A percentile compares a stretch with the other conserved stretches of the same genome.
Conservation (phyloP, 306 rosid species). For the Mimosa bimucronata region DNA sequence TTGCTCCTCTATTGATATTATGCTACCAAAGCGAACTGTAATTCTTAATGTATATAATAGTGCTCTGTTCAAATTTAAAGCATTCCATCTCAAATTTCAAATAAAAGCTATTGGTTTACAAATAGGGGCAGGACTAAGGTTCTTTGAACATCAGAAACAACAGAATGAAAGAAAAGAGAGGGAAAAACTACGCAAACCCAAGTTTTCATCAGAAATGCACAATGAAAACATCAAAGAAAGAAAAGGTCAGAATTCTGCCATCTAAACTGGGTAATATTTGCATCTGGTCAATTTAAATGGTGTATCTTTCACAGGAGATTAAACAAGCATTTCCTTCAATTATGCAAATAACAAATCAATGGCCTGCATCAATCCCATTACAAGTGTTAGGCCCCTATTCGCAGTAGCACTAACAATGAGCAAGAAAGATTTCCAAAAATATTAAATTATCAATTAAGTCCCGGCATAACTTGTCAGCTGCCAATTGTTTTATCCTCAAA, state of each 20-base stretch:
- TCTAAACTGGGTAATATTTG: conserved; percentile 17
- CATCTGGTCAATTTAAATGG: conserved; percentile 5
- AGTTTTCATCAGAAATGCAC: background rate
- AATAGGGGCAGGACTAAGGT: background rate
- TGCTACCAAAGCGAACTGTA: background rate
- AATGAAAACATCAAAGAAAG: background rate
- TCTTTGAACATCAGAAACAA: background rate
- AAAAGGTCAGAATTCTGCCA: background rate
- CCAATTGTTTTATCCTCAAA: background rate
- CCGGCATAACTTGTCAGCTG: too few species aligned
- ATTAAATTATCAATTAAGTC: background rate
- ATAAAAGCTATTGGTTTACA: background rate
- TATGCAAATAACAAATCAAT: conserved; percentile 30
- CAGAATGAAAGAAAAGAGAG: background rate
- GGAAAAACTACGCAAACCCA: background rate
- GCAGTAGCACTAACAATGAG: conserved; percentile 13
- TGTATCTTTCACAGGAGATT: conserved; percentile 19
- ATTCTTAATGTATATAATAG: background rate
- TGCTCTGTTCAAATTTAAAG: background rate
- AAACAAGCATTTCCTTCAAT: conserved; percentile 28
- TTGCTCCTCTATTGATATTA: background rate
- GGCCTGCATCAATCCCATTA: conserved; percentile 7
- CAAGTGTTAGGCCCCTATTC: background rate
- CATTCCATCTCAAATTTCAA: conserved; percentile 1
- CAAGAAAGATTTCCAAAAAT: conserved; percentile 2